Percentiles rank a stretch among this genome's conserved stretches.
Conservation (phyloP, 2,329 filamentous ascomycete species). For the Fusarium sp. region DNA sequence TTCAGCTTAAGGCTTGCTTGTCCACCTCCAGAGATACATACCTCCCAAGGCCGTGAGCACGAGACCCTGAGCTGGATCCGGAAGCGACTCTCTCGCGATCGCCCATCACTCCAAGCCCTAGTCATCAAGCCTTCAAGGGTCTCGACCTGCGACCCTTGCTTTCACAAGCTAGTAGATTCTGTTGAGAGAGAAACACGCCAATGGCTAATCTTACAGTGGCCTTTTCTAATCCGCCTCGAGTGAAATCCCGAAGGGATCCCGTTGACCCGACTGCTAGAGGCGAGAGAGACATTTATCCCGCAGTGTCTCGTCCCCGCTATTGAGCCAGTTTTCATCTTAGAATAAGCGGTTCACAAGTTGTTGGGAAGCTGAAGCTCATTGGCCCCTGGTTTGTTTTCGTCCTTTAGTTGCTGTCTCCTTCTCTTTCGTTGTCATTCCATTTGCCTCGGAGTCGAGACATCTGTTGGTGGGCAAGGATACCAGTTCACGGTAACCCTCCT, state of each 20-base stretch:
- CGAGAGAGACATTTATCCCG: conserved; percentile 32
- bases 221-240: conserved; percentile 12
- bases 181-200: conserved; percentile 30
- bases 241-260: conserved; percentile 24
- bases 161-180: conserved; percentile 18
- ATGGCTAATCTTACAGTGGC: conserved; percentile 15
- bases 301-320: conserved; percentile 27
- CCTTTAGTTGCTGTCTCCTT: neutral
- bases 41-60: neutral
- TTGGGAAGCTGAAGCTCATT: neutral
- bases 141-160: conserved; percentile 31
- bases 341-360: conserved; percentile 4
- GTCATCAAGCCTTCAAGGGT: conserved; percentile 24
- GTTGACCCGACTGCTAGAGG: conserved; percentile 5
- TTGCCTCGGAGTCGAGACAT: neutral
- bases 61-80: conserved; percentile 7
- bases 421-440: neutral
- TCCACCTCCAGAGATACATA: neutral
- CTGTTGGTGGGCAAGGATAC: neutral
- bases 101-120: neutral
- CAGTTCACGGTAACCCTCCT: neutral
- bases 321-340: conserved; percentile 24
- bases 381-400: neutral
- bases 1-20: neutral
- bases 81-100: conserved; percentile 4